A percentile compares a stretch with the other conserved stretches of the same genome.
phyloP scores from a whole-genome alignment of 257 asterid species.

The Solanum chilense region DNA sequence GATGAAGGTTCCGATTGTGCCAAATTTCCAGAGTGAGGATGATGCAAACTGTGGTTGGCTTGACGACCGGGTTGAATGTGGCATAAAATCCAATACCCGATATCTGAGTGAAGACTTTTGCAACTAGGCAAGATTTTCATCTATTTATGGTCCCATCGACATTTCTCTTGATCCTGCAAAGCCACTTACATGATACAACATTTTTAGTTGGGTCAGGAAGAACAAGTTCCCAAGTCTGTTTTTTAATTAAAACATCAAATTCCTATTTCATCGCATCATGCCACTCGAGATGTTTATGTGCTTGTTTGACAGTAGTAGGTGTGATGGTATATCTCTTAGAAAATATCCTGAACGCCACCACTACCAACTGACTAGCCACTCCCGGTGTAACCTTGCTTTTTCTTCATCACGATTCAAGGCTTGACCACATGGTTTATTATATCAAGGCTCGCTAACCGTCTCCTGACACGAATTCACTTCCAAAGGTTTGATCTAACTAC shows the following conservation, averaged over 20 bases:
- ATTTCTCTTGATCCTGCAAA: not conserved
- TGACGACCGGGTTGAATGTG: not conserved
- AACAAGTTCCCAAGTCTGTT: not conserved
- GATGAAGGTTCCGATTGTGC: not conserved
- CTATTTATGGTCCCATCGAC: not conserved
- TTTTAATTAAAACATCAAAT: not conserved
- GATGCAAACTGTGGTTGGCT: not conserved
- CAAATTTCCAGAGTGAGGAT: not conserved
- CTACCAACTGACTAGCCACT: too few relatives aligned
- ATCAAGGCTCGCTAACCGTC: too few relatives aligned
- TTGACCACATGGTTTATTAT: too few relatives aligned
- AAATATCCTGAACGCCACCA: too few relatives aligned
- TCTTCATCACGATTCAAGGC: too few relatives aligned
- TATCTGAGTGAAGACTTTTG: not conserved
- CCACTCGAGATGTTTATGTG: not conserved
- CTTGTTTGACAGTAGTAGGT: not conserved
- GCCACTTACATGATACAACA: too few relatives aligned
- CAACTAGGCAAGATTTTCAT: not conserved
- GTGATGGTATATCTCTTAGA: not conserved
- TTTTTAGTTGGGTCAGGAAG: not conserved
- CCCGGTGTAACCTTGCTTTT: too few relatives aligned
- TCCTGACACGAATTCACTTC: too few relatives aligned
- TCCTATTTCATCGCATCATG: not conserved
- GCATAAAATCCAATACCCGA: not conserved
- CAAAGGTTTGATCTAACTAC: too few relatives aligned